Evolutionary conservation across 2,329 filamentous ascomycete species (phyloP), one percentile per base, ranked within the genome.

Genomic region (Lecanoromycetidae sp.): DNA sequence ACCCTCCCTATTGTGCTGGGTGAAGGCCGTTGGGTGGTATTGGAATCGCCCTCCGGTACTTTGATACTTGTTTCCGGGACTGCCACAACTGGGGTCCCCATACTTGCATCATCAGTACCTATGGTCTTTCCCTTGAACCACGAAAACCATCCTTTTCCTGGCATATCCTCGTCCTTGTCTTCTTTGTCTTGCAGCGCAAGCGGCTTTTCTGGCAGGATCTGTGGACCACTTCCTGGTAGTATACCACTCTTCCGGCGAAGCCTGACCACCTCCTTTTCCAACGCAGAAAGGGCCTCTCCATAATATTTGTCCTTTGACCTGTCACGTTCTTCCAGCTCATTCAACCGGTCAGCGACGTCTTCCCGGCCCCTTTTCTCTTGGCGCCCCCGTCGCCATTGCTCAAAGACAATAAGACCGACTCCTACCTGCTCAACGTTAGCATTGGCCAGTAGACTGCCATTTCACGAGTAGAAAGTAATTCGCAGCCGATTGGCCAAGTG

Each of bases 301-400:
- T 41, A 41, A 13, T 41, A 41, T 43, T 57, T 58, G 30, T 66
- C 59, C 3, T 63, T 58, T 7, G 62, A 57, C 46, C 61, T 64
- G 48, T 71, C 67, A 1, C 66, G 68, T 46, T 72, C 64, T 58
- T 80, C 76, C 2, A 82, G 59, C 49, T 75, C 72, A 35, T 70
- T 69, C 10, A 84, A 56, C 19, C 77, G 67, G 47, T 79, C 76
- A 2, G 72, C 68, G 3, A 83, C 73, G 51, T 77, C 75, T 47
- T 80, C 76, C 46, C 77, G 63, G 39, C 76, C 66, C 19, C 68
- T 74, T 40, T 65, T 72, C 52, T 78, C 77, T 58, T 82, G 83
- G 50, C 74, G 68, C 44, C 77, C 67, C 25, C 75, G 74, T 46
- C 79, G 65, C 70, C 71, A 77, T 17, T 73, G 71, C 57, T 84